Base-by-base conservation (phyloP, 257 asterid genomes). In the Catharanthus roseus region DNA sequence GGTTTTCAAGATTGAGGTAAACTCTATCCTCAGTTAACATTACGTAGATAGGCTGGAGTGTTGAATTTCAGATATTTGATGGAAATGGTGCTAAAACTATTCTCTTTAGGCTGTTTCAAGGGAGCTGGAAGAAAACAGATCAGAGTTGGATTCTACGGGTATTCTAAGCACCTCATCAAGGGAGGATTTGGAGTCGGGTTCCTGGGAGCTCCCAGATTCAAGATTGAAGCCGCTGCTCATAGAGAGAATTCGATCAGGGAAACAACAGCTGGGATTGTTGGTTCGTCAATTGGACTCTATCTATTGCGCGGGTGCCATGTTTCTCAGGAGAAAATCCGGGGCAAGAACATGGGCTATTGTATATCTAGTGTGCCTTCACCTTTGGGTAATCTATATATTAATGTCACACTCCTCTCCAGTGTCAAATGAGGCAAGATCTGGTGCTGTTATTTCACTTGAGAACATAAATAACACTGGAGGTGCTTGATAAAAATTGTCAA, bases 341-440 rank as follows among this genome's bases (percentile, higher is more conserved):
- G 97, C 97, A 51, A 87, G 95, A 77, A 64, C 80, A n/a, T 87
- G 90, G 87, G 69, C 87, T 28, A 15, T 85, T n/a, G 84, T 89
- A 74, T 93, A 93, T 83, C 76, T 93, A 47, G 84, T 72, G 5
- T 89, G 89, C 78, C 97, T 90, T 83, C 97, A 93, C 76, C 78
- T 93, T 19, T 93, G 97, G 98, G 98, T 84, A 68, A 42, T 85
- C 47, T 90, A 90, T 79, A 90, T 90, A 72, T 80, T 93, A 26
- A 83, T 50, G 78, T 84, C 96, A 11, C 93, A 86, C 76, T 79
- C 96, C 67, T n/a, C n/a, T n/a, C 80, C 89, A 1, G 92, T 72
- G 13, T 69, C 96, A 1, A 83, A 86, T 6, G 91, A 87, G 57
- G 64, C 72, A 33, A 72, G 28, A 5, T 80, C 82, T 33, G 88